Conservation (phyloP, 805 yeast species). For the Candida chilensis region DNA sequence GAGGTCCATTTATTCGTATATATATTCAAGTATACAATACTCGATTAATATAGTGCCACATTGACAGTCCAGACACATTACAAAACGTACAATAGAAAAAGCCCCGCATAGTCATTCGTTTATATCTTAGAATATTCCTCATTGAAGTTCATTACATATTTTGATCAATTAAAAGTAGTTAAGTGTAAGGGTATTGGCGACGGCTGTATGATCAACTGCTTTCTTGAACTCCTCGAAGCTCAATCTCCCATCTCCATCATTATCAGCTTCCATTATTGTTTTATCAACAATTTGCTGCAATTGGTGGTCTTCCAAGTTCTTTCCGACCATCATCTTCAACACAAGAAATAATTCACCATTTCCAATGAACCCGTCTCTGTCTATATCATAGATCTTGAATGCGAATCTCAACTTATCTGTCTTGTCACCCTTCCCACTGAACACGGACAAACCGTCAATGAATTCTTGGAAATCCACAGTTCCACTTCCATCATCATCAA, state of each 20-base stretch:
- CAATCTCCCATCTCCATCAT: conserved; percentile 78
- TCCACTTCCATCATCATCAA: conserved; percentile 89
- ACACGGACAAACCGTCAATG: conserved; percentile 77
- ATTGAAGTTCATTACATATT: too few relatives aligned
- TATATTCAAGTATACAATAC: too few relatives aligned
- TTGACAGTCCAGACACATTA: too few relatives aligned
- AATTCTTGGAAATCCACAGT: conserved; percentile 94
- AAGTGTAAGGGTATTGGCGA: conserved; percentile 52
- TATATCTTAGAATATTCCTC: too few relatives aligned
- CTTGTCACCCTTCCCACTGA: conserved; percentile 73
- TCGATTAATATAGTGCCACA: too few relatives aligned
- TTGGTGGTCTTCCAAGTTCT: conserved; percentile 75
- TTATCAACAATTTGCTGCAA: conserved; percentile 96
- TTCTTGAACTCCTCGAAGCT: conserved; percentile 80
- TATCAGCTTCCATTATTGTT: conserved; percentile 88
- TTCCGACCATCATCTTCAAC: conserved; percentile 94
- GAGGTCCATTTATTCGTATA: too few relatives aligned
- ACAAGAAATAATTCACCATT: conserved; percentile 93
- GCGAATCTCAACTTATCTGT: conserved; percentile 84
- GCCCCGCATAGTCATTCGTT: too few relatives aligned
- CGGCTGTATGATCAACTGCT: conserved; percentile 50
- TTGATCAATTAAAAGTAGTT: conserved; percentile 36
- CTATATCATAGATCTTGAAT: conserved; percentile 91
- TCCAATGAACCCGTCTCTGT: conserved; percentile 88
- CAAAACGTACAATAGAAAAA: too few relatives aligned